A percentile compares a stretch with the other conserved stretches of the same genome.
phyloP scores from a whole-genome alignment of 331 rosid species.

The Spiraea crenata region DNA sequence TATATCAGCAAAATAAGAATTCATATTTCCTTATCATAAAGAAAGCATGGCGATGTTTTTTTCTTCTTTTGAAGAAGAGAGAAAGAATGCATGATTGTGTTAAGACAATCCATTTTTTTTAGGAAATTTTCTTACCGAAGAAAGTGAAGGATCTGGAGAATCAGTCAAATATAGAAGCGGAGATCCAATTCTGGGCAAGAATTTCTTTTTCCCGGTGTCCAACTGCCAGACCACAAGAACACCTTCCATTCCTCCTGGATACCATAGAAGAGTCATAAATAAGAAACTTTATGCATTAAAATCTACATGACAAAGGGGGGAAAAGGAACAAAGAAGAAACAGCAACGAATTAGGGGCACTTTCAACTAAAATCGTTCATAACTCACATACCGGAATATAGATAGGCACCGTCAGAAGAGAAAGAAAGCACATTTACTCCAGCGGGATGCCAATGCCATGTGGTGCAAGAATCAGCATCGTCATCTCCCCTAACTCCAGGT shows the following conservation, averaged over 20 bases:
- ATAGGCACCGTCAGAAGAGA: slow-evolving; percentile 84
- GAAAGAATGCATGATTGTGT: neutral
- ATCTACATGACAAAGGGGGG: neutral
- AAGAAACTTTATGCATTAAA: slow-evolving; percentile 12
- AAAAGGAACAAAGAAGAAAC: neutral
- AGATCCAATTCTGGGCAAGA: slow-evolving; percentile 85
- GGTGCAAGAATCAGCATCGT: slow-evolving; percentile 82
- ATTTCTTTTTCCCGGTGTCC: slow-evolving; percentile 79
- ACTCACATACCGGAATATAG: slow-evolving; percentile 67
- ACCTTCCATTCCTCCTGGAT: slow-evolving; percentile 88
- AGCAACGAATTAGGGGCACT: neutral
- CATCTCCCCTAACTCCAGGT: slow-evolving; percentile 76
- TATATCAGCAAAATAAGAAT: slow-evolving; percentile 49
- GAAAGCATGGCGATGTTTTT: slow-evolving; percentile 1
- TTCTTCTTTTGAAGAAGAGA: no score
- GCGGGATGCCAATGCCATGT: slow-evolving; percentile 94
- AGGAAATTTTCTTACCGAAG: slow-evolving; percentile 58
- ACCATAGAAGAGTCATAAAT: slow-evolving; percentile 25
- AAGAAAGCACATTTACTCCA: slow-evolving; percentile 60
- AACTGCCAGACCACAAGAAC: slow-evolving; percentile 95
- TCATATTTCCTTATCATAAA: slow-evolving; percentile 10
- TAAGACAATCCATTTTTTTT: slow-evolving; percentile 13
- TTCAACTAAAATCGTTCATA: slow-evolving; percentile 10
- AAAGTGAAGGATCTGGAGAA: slow-evolving; percentile 76
- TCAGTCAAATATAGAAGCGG: slow-evolving; percentile 71